phyloP scores from a whole-genome alignment of 1,284 basidiomycete genomes.

The Cystobasidium slooffiae region DNA sequence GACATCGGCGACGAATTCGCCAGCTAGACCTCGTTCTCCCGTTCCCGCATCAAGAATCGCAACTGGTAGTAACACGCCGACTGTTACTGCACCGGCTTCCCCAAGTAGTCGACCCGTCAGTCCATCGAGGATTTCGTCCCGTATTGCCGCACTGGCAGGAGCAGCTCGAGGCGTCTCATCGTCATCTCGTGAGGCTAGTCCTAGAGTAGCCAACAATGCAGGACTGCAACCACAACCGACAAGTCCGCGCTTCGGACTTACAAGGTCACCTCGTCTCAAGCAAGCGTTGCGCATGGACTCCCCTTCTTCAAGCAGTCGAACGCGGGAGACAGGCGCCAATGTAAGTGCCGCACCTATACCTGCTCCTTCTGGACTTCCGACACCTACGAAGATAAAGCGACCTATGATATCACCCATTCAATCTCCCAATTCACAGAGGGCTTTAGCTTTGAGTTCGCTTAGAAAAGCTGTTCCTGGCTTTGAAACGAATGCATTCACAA shows the following conservation, averaged over 20 bases:
- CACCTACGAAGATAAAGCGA: slow-evolving; percentile 22
- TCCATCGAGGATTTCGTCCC: slow-evolving; percentile 19
- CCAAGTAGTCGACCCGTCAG: slow-evolving; percentile 5
- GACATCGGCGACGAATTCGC: neutral
- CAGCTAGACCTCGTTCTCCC: slow-evolving; percentile 24
- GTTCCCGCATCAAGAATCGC: neutral
- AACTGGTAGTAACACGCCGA: neutral
- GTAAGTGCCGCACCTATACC: neutral
- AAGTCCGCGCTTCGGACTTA: slow-evolving; percentile 23
- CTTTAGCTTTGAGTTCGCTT: slow-evolving; percentile 16
- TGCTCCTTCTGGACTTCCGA: slow-evolving; percentile 14
- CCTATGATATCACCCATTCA: slow-evolving; percentile 27
- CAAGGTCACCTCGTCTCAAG: slow-evolving; percentile 29
- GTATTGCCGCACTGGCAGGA: slow-evolving; percentile 24
- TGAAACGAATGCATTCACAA: slow-evolving; percentile 21
- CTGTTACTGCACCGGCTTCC: neutral
- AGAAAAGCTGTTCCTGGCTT: slow-evolving; percentile 33
- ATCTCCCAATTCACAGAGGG: slow-evolving; percentile 25
- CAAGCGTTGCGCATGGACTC: slow-evolving; percentile 1
- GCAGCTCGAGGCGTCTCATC: neutral
- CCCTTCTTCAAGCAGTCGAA: slow-evolving; percentile 5
- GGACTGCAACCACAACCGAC: neutral
- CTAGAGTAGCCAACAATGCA: neutral
- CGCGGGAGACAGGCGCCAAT: neutral
- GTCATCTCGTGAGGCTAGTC: slow-evolving; percentile 4